A percentile compares a stretch with the other conserved stretches of the same genome.
Evolutionary conservation across 2,329 filamentous ascomycete species (phyloP).

Genomic region (Colletotrichum spinosum): DNA sequence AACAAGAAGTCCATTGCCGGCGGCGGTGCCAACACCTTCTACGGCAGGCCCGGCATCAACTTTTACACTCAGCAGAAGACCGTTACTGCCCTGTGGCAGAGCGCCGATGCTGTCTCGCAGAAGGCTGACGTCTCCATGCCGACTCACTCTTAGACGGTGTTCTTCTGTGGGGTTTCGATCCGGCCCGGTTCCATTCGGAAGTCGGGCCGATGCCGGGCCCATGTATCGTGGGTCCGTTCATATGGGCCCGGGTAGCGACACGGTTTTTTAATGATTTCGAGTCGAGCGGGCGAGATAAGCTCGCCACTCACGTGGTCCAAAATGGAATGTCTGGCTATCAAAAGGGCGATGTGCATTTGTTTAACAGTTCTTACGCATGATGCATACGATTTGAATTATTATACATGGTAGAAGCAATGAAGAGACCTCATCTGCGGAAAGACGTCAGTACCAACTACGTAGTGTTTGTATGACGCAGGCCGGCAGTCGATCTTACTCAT

Average conservation of each 20-base stretch:
- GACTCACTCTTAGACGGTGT: slow-evolving; percentile 51
- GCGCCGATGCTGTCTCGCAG: slow-evolving; percentile 83
- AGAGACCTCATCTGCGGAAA: too few relatives aligned
- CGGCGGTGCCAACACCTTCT: slow-evolving; percentile 93
- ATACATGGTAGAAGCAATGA: too few relatives aligned
- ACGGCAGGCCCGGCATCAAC: slow-evolving; percentile 89
- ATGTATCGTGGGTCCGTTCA: not conserved
- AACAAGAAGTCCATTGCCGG: slow-evolving; percentile 94
- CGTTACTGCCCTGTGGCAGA: slow-evolving; percentile 91
- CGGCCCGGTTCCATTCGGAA: slow-evolving; percentile 6
- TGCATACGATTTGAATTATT: not conserved
- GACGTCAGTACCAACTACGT: too few relatives aligned
- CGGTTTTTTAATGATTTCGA: not conserved
- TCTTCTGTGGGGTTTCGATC: not conserved
- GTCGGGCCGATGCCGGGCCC: slow-evolving; percentile 4
- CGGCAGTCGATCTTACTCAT: too few relatives aligned
- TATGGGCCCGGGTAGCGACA: not conserved
- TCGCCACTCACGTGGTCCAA: not conserved
- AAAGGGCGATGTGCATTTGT: slow-evolving; percentile 7
- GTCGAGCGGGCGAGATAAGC: slow-evolving; percentile 3
- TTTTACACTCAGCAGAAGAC: slow-evolving; percentile 99
- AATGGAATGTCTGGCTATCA: slow-evolving; percentile 14
- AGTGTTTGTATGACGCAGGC: too few relatives aligned
- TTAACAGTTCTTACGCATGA: slow-evolving; percentile 1
- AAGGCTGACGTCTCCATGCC: slow-evolving; percentile 94